Evolutionary conservation across 2,329 filamentous ascomycete species (phyloP).

Genomic region (Cyphellophora europaea): DNA sequence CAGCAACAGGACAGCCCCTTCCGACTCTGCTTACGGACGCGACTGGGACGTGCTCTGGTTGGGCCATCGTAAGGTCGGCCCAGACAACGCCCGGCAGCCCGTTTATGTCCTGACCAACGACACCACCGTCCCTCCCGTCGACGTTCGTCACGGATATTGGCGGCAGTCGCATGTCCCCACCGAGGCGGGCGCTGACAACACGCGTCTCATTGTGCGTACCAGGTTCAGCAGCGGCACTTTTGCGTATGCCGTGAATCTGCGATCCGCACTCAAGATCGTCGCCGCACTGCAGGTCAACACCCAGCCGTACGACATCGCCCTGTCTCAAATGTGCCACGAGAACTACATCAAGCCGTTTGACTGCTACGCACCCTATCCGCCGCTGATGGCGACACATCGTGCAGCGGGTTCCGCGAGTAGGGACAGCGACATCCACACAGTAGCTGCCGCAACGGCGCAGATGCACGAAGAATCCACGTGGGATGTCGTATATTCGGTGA

Average conservation of each 20-base stretch:
- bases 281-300: constrained; percentile 8
- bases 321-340: not conserved
- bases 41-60: constrained; percentile 45
- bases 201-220: constrained; percentile 2
- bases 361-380: constrained; percentile 3
- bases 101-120: constrained; percentile 3
- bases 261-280: constrained; percentile 28
- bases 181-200: constrained; percentile 1
- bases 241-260: constrained; percentile 29
- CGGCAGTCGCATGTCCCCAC: not conserved
- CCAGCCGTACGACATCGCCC: constrained; percentile 21
- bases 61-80: constrained; percentile 34
- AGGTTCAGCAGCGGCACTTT: constrained; percentile 24
- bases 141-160: constrained; percentile 1
- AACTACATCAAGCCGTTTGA: not conserved
- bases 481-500: constrained; percentile 4
- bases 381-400: constrained; percentile 3
- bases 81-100: not conserved
- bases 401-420: constrained; percentile 1
- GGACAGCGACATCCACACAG: constrained; percentile 3
- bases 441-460: not conserved
- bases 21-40: constrained; percentile 32
- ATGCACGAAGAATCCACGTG: constrained; percentile 4
- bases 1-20: not conserved
- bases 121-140: not conserved